These are phyloP conservation scores for Collybia sordida DNA, from an alignment of 768 basidiomycete genomes.

Conservation along the genomic window DNA sequence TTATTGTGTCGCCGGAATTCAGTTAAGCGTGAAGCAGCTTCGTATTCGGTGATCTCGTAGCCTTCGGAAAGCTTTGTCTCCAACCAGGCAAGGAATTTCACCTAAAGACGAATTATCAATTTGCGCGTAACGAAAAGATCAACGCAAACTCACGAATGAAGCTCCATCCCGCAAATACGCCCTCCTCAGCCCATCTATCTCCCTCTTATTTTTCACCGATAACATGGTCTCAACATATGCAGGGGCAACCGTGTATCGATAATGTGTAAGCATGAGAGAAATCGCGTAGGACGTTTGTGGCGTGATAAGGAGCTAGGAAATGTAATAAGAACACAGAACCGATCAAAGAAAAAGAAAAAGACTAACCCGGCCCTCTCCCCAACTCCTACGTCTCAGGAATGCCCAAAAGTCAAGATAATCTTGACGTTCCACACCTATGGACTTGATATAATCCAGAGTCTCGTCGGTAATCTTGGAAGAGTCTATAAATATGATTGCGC, in stretches of 20 bases:
- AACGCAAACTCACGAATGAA: conserved; percentile 60
- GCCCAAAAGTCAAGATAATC: conserved; percentile 81
- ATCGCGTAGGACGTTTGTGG: conserved; percentile 81
- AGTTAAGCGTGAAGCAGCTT: conserved; percentile 82
- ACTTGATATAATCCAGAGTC: conserved; percentile 55
- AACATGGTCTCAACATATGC: conserved; percentile 76
- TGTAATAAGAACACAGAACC: conserved; percentile 1
- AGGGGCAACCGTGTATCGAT: conserved; percentile 72
- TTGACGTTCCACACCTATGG: conserved; percentile 53
- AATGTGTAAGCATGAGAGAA: conserved; percentile 80
- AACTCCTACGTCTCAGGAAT: conserved; percentile 71
- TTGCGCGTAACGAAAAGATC: conserved; percentile 6
- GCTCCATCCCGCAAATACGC: conserved; percentile 92
- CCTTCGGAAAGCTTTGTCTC: conserved; percentile 76
- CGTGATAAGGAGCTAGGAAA: conserved; percentile 57
- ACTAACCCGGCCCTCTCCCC: conserved; percentile 75
- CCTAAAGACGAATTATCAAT: conserved; percentile 32
- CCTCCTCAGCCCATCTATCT: conserved; percentile 77
- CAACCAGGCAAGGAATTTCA: conserved; percentile 88
- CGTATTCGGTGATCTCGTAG: conserved; percentile 88
- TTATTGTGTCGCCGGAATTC: conserved; percentile 71
- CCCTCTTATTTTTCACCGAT: conserved; percentile 85
- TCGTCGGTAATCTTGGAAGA: conserved; percentile 58
- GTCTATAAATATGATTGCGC: conserved; percentile 79
- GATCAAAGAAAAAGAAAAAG: conserved; percentile 2